Evolutionary conservation across 2,329 filamentous ascomycete genomes (phyloP), one percentile per base, ranked within the genome.

Genomic region (Bipolaris cookei): DNA sequence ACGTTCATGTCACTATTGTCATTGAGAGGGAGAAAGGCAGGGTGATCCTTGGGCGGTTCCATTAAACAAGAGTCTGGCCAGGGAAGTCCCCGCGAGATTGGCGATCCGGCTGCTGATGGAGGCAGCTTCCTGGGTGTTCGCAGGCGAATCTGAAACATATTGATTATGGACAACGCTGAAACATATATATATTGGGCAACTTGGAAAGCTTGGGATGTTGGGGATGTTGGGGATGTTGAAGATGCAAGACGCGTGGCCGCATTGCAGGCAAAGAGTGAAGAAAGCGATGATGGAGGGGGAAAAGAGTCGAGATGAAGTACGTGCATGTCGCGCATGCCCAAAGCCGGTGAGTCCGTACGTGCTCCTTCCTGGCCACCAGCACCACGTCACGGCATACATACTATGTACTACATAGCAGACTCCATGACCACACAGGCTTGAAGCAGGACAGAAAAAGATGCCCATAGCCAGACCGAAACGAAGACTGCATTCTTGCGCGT

Each of bases 401-500:
- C 28, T 30, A 11, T 10, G 4, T 25, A 25, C 7, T 30, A 30
- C 8, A 8, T 13, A 30, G 10, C 28, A 30, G 28, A 30, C 28
- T 4, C 16, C 7, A 38, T 18, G 7, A 2, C 37, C 37, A 16
- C 37, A 4, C 16, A 38, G 10, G 28, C 28, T 30, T 30, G 28
- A 13, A 13, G 4, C 28, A 30, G 13, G 28, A 30, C 28, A 30
- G 13, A 6, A 20, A 41, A 41, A 13, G 20, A 25, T 18, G 13
- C 6, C 41, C n/a, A 34, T 23, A 25, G 5, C 37, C 39, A 41
- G 45, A 42, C 34, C 39, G 39, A 46, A 54, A 41, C 43, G 28
- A 45, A 45, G 18, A n/a, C 32, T n/a, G 32, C 34, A 37, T 23
- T 44, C 43, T 18, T 47, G 50, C 62, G 54, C 57, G 57, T 63